phyloP scores from a whole-genome alignment of 202 grass and related monocot genomes.

The Hordeum pubiflorum region DNA sequence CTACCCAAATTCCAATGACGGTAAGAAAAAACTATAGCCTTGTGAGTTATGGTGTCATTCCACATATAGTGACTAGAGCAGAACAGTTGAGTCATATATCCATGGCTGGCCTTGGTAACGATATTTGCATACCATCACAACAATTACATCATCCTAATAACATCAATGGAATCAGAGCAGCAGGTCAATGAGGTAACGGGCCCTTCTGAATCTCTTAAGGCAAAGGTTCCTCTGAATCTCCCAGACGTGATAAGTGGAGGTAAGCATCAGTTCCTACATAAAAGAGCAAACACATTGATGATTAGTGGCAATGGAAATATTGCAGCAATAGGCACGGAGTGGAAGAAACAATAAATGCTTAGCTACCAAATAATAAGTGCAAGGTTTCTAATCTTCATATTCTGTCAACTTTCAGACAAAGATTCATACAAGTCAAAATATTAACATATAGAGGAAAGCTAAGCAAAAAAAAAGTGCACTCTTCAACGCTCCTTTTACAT shows the following conservation, averaged over 20 bases:
- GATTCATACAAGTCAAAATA: neutral
- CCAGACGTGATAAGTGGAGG: slow-evolving; percentile 86
- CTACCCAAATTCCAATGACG: neutral
- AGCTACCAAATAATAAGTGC: neutral
- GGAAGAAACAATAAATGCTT: neutral
- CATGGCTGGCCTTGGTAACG: slow-evolving; percentile 31
- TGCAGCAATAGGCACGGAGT: neutral
- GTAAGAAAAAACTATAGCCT: neutral
- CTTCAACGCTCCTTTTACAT: neutral
- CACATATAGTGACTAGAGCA: slow-evolving; percentile 4
- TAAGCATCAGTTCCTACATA: slow-evolving; percentile 91
- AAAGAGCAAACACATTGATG: neutral
- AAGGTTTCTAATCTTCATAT: neutral
- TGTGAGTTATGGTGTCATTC: neutral
- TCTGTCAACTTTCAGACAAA: neutral
- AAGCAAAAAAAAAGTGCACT: neutral
- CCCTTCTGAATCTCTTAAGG: slow-evolving; percentile 30
- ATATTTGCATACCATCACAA: slow-evolving; percentile 41
- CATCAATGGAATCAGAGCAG: slow-evolving; percentile 14
- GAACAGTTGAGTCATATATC: slow-evolving; percentile 18
- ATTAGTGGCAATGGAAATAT: neutral
- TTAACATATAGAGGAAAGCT: neutral
- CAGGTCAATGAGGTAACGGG: neutral
- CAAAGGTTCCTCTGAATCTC: slow-evolving; percentile 91
- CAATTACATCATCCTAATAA: slow-evolving; percentile 33